A percentile compares a stretch with the other conserved stretches of the same genome.
Conservation (phyloP, 1,284 basidiomycete genomes). For the Apiotrichum montevideense region DNA sequence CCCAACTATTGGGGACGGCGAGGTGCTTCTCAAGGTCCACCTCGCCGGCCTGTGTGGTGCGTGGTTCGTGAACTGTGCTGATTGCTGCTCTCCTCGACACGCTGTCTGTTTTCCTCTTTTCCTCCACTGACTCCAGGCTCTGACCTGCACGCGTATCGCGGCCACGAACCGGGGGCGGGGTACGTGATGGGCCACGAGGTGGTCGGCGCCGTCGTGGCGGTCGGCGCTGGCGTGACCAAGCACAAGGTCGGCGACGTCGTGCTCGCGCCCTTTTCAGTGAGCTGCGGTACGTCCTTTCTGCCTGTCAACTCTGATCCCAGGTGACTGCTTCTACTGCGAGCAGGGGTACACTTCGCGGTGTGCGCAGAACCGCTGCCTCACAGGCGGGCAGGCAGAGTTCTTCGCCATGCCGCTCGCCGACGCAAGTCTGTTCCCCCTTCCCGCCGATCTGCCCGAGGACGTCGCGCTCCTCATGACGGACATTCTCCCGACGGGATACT, state of each 20-base stretch:
- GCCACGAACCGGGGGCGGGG: constrained; percentile 46
- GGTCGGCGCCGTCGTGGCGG: constrained; percentile 65
- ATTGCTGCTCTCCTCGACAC: background rate
- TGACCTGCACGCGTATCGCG: constrained; percentile 73
- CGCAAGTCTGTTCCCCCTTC: constrained; percentile 40
- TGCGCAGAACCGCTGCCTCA: constrained; percentile 57
- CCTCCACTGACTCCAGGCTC: constrained; percentile 56
- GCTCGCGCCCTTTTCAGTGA: constrained; percentile 78
- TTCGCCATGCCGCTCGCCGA: constrained; percentile 61
- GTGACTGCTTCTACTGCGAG: constrained; percentile 55
- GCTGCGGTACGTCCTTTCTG: constrained; percentile 61
- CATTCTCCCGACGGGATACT: constrained; percentile 49
- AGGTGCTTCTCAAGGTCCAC: constrained; percentile 38
- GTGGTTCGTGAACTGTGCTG: constrained; percentile 1
- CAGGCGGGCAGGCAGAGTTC: constrained; percentile 83
- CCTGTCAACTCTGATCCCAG: constrained; percentile 14
- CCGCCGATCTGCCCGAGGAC: constrained; percentile 40
- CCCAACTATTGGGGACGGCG: constrained; percentile 25
- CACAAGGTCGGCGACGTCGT: constrained; percentile 74
- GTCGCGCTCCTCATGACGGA: constrained; percentile 48
- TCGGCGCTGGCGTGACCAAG: constrained; percentile 60
- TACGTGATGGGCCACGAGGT: constrained; percentile 67
- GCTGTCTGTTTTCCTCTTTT: too few species aligned
- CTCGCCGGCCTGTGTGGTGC: constrained; percentile 38
- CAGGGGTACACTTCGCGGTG: constrained; percentile 73